A percentile compares a stretch with the other conserved stretches of the same genome.
These are phyloP conservation scores for Cardamine occulta DNA, from an alignment of 345 rosid species.

Conservation along the genomic window DNA sequence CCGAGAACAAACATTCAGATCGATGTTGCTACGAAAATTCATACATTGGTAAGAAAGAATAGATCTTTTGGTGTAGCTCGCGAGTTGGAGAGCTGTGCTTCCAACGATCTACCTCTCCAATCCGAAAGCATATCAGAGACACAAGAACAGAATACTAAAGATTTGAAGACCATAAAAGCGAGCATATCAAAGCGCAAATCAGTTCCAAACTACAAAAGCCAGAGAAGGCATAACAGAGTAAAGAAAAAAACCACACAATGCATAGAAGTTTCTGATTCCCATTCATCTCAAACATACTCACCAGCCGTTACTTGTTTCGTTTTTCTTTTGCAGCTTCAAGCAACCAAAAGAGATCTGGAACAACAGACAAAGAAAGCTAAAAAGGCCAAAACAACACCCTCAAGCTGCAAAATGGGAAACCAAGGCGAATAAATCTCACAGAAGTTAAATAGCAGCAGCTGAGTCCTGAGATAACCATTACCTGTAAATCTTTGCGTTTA, in stretches of 20 bases:
- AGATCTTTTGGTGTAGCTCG: slow-evolving; percentile 50
- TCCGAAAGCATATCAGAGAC: slow-evolving; percentile 47
- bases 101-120: slow-evolving; percentile 71
- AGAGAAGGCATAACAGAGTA: slow-evolving; percentile 56
- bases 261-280: neutral
- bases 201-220: slow-evolving; percentile 55
- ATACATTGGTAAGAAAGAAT: slow-evolving; percentile 38
- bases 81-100: slow-evolving; percentile 86
- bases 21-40: slow-evolving; percentile 38
- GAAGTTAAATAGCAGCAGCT: slow-evolving; percentile 12
- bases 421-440: slow-evolving; percentile 27
- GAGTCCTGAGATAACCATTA: neutral
- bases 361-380: slow-evolving; percentile 45
- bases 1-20: slow-evolving; percentile 39
- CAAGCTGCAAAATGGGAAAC: slow-evolving; percentile 42
- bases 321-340: slow-evolving; percentile 43
- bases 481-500: slow-evolving; percentile 17
- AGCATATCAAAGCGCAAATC: slow-evolving; percentile 56
- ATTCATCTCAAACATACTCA: slow-evolving; percentile 3
- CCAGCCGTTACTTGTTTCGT: neutral
- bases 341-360: slow-evolving; percentile 44
- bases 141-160: slow-evolving; percentile 35
- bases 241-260: neutral
- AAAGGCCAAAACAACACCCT: slow-evolving; percentile 43
- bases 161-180: slow-evolving; percentile 37